Base-by-base conservation (phyloP, 208 protist species). In the Strigomonas galati region DNA sequence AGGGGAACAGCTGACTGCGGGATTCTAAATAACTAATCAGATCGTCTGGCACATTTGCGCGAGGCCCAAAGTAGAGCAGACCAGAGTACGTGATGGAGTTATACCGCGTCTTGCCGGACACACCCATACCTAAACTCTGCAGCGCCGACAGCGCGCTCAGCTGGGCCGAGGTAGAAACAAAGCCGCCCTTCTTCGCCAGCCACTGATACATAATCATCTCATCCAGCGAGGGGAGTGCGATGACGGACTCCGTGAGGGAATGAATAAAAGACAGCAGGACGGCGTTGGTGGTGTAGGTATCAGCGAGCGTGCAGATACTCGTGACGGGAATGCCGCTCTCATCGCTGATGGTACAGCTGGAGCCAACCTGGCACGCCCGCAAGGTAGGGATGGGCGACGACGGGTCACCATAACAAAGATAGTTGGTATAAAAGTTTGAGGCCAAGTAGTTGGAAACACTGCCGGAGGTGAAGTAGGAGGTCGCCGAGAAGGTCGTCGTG, bases 171-270 rank as follows among this genome's bases (percentile, higher is more conserved):
- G 60, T 44, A 19, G 48, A 55, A 14, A 52, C 61, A 24, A 76
- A 66, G 17, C 63, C 65, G 6, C 64, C 58, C 68, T 89, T 83
- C 56, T 82, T 78, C 17, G 83, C 83, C 9, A 87, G 56, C 80
- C 83, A 89, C 65, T 89, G 83, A n/a, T 82, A 65, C 53, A 71
- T 21, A 32, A 89, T 84, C 62, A 89, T 65, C 19, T 53, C 63
- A 62, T 89, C 79, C 56, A 89, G 76, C 40, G 69, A 59, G n/a
- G 73, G 79, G 10, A 81, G 23, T 9, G 71, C 31, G 21, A 76
- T 69, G 37, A 74, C 31, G 30, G 14, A 17, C n/a, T 69, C 74
- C 24, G 66, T 49, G 27, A 73, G 55, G 2, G 49, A 46, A 57
- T 55, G 46, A 9, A 79, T 31, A 58, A 75, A 89, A 35, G 71